A percentile compares a stretch with the other conserved stretches of the same genome.
phyloP scores from a whole-genome alignment of 106 monocot genomes.

The Dioscorea alata region DNA sequence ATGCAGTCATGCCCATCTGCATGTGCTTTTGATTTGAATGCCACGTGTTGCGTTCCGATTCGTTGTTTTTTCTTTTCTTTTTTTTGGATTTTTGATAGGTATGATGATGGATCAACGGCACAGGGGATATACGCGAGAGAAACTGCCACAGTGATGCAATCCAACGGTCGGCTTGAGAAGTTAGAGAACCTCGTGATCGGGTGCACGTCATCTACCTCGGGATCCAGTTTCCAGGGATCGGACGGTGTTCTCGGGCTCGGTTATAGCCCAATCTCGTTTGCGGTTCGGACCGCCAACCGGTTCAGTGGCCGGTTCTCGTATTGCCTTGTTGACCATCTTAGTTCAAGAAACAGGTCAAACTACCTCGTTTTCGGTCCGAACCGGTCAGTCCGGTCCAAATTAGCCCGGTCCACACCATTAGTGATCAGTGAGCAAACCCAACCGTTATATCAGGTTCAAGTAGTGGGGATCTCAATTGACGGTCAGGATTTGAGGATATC shows the following conservation, averaged over 20 bases:
- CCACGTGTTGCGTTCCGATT: not conserved
- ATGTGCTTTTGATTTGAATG: not conserved
- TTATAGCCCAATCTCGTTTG: constrained; percentile 69
- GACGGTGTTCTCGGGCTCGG: constrained; percentile 94
- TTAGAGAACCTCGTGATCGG: constrained; percentile 62
- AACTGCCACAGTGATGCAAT: constrained; percentile 50
- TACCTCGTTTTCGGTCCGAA: constrained; percentile 73
- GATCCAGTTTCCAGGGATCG: constrained; percentile 38
- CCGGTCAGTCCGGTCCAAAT: not conserved
- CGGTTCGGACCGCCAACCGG: constrained; percentile 25
- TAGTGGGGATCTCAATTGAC: constrained; percentile 62
- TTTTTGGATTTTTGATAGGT: constrained; percentile 21
- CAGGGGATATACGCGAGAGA: constrained; percentile 75
- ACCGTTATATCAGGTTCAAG: constrained; percentile 57
- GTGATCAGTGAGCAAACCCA: constrained; percentile 21
- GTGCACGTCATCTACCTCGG: constrained; percentile 56
- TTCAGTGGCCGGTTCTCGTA: constrained; percentile 85
- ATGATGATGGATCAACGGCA: constrained; percentile 53
- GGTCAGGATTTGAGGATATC: constrained; percentile 42
- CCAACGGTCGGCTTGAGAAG: constrained; percentile 35
- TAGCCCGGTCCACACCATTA: constrained; percentile 28
- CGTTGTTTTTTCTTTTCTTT: not conserved
- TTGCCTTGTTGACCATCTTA: constrained; percentile 97
- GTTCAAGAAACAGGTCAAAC: constrained; percentile 66
- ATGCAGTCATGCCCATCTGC: not conserved